Evolutionary conservation across 495 filamentous ascomycete species (phyloP).

Genomic region (Darksidea phi): DNA sequence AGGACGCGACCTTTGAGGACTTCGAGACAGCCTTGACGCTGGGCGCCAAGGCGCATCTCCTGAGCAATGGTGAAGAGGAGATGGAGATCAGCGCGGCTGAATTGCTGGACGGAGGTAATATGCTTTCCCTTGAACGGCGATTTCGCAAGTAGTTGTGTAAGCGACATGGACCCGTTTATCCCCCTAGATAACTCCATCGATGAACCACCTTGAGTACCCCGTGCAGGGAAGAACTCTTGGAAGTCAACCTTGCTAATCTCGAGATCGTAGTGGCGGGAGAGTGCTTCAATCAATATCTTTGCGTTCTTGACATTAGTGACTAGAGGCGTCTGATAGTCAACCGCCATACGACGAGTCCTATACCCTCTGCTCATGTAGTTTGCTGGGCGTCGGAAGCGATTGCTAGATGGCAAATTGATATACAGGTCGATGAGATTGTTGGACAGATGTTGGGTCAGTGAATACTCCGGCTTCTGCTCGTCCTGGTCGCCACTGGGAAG

Average conservation of each 20-base stretch:
- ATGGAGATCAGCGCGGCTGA: slow-evolving; percentile 81
- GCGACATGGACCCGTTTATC: slow-evolving; percentile 50
- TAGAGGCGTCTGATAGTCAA: slow-evolving; percentile 95
- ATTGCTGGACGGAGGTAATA: slow-evolving; percentile 86
- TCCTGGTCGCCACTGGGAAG: slow-evolving; percentile 65
- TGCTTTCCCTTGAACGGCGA: slow-evolving; percentile 84
- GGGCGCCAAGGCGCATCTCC: slow-evolving; percentile 91
- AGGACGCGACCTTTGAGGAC: slow-evolving; percentile 82
- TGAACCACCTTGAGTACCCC: slow-evolving; percentile 13
- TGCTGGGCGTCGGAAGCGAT: slow-evolving; percentile 89
- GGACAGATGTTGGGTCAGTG: slow-evolving; percentile 87
- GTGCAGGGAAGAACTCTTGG: slow-evolving; percentile 58
- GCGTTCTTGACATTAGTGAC: slow-evolving; percentile 99
- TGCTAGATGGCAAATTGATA: slow-evolving; percentile 97
- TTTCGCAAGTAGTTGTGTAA: slow-evolving; percentile 69
- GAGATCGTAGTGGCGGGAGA: slow-evolving; percentile 81
- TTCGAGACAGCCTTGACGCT: slow-evolving; percentile 83
- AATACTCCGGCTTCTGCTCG: slow-evolving; percentile 92
- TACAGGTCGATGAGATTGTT: slow-evolving; percentile 98
- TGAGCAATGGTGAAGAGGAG: slow-evolving; percentile 92
- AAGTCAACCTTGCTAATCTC: slow-evolving; percentile 79
- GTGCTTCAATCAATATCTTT: slow-evolving; percentile 92
- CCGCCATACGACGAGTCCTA: slow-evolving; percentile 91
- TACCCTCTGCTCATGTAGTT: slow-evolving; percentile 99
- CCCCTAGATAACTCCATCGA: slow-evolving; percentile 65